Conservation (phyloP, 495 filamentous ascomycete genomes). For the Cudoniella acicularis region DNA sequence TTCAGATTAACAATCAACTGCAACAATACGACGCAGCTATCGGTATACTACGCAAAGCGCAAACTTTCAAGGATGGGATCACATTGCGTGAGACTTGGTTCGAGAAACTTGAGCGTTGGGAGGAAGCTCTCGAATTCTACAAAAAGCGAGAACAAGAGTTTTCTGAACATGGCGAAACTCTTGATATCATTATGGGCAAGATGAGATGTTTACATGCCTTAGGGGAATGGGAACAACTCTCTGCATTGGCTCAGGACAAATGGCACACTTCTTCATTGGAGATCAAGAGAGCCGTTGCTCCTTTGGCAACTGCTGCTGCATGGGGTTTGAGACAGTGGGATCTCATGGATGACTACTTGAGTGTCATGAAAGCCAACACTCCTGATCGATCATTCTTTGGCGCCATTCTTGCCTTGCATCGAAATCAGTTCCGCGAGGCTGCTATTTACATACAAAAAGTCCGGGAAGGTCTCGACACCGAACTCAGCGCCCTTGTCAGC, state of each 20-base stretch:
- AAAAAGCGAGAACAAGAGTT: conserved; percentile 64
- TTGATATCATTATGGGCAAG: conserved; percentile 97
- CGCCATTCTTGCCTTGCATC: conserved; percentile 87
- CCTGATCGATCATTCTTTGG: conserved; percentile 97
- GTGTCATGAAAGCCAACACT: conserved; percentile 87
- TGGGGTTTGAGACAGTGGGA: conserved; percentile 98
- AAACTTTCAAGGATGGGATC: conserved; percentile 90
- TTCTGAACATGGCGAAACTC: conserved; percentile 60
- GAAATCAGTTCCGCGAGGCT: conserved; percentile 90
- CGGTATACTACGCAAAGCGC: conserved; percentile 90
- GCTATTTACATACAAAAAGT: conserved; percentile 82
- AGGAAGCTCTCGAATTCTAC: conserved; percentile 92
- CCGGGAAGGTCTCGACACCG: conserved; percentile 88
- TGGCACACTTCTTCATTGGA: conserved; percentile 85
- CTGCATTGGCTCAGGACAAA: conserved; percentile 82
- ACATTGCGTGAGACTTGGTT: conserved; percentile 94
- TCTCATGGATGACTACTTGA: conserved; percentile 92
- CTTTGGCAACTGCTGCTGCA: conserved; percentile 90
- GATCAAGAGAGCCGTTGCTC: conserved; percentile 81
- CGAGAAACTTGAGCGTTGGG: conserved; percentile 96
- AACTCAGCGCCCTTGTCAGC: conserved; percentile 88
- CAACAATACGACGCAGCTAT: conserved; percentile 98
- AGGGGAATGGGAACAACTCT: conserved; percentile 93
- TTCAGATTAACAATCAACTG: conserved; percentile 97
- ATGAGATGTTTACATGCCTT: conserved; percentile 98